Base-by-base conservation (phyloP, 225 moss, liverwort and hornwort species). In the Sphagnum contortum region DNA sequence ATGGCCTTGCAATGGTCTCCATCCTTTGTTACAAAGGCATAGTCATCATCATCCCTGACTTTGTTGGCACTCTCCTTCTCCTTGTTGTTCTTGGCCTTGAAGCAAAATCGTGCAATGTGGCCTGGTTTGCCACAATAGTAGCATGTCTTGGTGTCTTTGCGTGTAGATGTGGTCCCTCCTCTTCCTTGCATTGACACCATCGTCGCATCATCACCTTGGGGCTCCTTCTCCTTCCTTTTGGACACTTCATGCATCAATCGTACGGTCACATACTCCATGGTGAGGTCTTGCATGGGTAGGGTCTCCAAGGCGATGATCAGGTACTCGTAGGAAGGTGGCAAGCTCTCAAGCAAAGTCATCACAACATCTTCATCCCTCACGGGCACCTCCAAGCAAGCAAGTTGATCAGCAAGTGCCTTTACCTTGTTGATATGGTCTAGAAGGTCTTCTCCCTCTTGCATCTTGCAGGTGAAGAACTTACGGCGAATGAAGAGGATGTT, bases 91-190 rank as follows among this genome's bases (percentile, higher is more conserved):
- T 60, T 60, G 59, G 11, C 29, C 12, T 12, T 6, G 59, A 1
- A 60, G 59, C 59, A 60, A 60, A 8, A 60, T 14, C 59, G 11
- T 60, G 59, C 59, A 60, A 60, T 60, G 11, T 60, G 59, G 59
- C 59, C 59, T 14, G 59, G 59, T 60, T 60, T 60, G 59, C 59
- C n/a, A 60, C 59, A 60, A 60, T 60, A 6, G 59, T 10, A 60
- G 59, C 59, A 60, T 14, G 29, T 10, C 59, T 2, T 60, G 11
- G 59, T 6, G 9, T 14, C 59, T 10, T 60, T 60, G 11, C 29
- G 59, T 0, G 29, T 29, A 29, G 29, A 29, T 29, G 29, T 29
- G 11, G 29, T 60, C 59, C 59, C 29, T 14, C 59, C 29, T 60
- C 29, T 60, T 6, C 29, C 29, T 60, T 60, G 59, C 11, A 14